Conservation (phyloP, 768 basidiomycete genomes). For the Termitomyces sp. region DNA sequence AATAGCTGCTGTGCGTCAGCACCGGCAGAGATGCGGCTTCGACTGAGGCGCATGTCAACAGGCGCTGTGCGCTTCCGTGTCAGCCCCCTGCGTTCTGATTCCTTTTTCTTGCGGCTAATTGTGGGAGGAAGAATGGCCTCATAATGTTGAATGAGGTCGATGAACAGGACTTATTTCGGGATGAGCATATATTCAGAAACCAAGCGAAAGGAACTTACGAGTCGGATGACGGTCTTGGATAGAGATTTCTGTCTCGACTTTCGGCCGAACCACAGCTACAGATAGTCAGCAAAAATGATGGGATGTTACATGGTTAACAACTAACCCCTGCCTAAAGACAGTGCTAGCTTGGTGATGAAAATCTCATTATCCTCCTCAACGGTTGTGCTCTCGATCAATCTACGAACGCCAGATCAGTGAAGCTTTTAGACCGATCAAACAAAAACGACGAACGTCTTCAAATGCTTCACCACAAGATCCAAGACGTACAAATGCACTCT, state of each 20-base stretch:
- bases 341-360: slow-evolving; percentile 81
- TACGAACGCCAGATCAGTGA: slow-evolving; percentile 21
- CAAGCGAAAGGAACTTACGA: slow-evolving; percentile 33
- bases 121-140: slow-evolving; percentile 71
- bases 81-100: slow-evolving; percentile 81
- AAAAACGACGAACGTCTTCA: slow-evolving; percentile 50
- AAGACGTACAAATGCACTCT: slow-evolving; percentile 78
- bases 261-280: slow-evolving; percentile 77
- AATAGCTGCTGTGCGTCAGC: slow-evolving; percentile 67
- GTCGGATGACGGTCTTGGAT: slow-evolving; percentile 90
- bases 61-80: slow-evolving; percentile 82
- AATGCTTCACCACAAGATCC: slow-evolving; percentile 71
- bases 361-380: slow-evolving; percentile 72
- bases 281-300: slow-evolving; percentile 1
- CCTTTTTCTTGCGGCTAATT: slow-evolving; percentile 79
- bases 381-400: slow-evolving; percentile 64
- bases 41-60: slow-evolving; percentile 83
- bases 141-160: slow-evolving; percentile 80
- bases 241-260: slow-evolving; percentile 74
- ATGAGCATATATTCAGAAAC: not conserved
- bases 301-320: slow-evolving; percentile 1
- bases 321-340: slow-evolving; percentile 85
- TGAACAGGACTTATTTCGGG: slow-evolving; percentile 58
- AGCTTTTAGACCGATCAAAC: not conserved
- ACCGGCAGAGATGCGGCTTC: slow-evolving; percentile 68